Evolutionary conservation across 495 filamentous ascomycete genomes (phyloP).

Genomic region (Aspergillus bridgeri): DNA sequence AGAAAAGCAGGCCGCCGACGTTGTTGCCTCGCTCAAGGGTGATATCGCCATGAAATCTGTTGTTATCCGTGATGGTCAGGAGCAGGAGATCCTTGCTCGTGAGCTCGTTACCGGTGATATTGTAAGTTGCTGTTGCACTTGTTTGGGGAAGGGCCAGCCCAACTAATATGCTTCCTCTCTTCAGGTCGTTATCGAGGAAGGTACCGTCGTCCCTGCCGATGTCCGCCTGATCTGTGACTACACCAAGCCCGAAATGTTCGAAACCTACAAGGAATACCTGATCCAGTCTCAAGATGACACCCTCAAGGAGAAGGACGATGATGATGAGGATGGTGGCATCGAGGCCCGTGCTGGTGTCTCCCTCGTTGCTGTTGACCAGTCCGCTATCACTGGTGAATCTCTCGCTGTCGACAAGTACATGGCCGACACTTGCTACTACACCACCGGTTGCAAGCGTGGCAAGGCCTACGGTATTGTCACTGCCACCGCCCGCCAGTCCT

Average conservation of each 20-base stretch:
- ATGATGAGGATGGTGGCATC: conserved; percentile 50
- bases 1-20: conserved; percentile 82
- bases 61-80: conserved; percentile 67
- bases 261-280: conserved; percentile 66
- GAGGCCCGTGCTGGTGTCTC: conserved; percentile 60
- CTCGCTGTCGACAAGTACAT: conserved; percentile 77
- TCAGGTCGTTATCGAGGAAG: conserved; percentile 71
- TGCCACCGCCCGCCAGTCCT: conserved; percentile 62
- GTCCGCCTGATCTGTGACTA: conserved; percentile 75
- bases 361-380: conserved; percentile 67
- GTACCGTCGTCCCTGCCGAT: conserved; percentile 70
- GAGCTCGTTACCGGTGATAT: conserved; percentile 81
- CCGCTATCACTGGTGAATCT: conserved; percentile 75
- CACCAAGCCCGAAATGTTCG: conserved; percentile 64
- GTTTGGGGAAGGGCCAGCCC: background rate
- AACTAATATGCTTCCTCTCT: background rate
- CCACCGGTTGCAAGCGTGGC: conserved; percentile 75
- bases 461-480: conserved; percentile 67
- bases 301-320: conserved; percentile 63
- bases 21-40: conserved; percentile 76
- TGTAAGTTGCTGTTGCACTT: too few relatives aligned
- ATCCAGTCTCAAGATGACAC: conserved; percentile 54
- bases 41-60: conserved; percentile 77
- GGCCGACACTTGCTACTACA: conserved; percentile 69
- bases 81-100: conserved; percentile 71